Evolutionary conservation across 1,284 basidiomycete species (phyloP), one percentile per base, ranked within the genome.

Genomic region (Xerocomus tenax): DNA sequence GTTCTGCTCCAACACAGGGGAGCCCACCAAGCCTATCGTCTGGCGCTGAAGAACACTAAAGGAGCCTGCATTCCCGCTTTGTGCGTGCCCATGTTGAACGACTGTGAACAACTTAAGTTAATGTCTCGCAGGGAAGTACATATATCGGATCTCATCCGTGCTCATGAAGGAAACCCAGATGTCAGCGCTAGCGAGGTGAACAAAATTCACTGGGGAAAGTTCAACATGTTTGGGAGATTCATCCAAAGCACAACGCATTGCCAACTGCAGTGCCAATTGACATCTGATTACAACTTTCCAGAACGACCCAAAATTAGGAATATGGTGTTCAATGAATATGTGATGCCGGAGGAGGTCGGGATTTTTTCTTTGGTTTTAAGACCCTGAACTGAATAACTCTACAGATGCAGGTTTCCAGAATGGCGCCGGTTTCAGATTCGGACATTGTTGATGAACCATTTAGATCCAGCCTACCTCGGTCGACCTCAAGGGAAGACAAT

Each of bases 171-270:
- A 52, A 90, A 90, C 54, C 71, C 74, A 7, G 84, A 89, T 58
- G 71, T 74, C 53, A 77, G 79, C 55, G 68, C 76, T 12, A 70
- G 74, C 16, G 80, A 86, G 58, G 69, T 76, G 5, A 69, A 62
- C 29, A 82, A 81, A 65, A 84, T 90, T 43, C 87, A 90, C 58
- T 90, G 87, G 87, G 87, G 82, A 19, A 90, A 90, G 65, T 90
- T 83, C 66, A 87, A 84, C 60, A 82, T 89, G 81, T 83, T 90
- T 71, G 87, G 84, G 28, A 74, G 77, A 51, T 87, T 88, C 61
- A 81, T 90, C 54, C 76, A 76, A 48, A 78, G 73, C 52, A 84
- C 84, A 8, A 75, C 74, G 0, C 77, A 82, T 57, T 86, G 81
- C 56, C 87, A 90, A 65, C 67, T 76, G n/a, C 81, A 84, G 53